Evolutionary conservation across 169 alveolate genomes (phyloP).

Genomic region (Amoebophrya sp.): DNA sequence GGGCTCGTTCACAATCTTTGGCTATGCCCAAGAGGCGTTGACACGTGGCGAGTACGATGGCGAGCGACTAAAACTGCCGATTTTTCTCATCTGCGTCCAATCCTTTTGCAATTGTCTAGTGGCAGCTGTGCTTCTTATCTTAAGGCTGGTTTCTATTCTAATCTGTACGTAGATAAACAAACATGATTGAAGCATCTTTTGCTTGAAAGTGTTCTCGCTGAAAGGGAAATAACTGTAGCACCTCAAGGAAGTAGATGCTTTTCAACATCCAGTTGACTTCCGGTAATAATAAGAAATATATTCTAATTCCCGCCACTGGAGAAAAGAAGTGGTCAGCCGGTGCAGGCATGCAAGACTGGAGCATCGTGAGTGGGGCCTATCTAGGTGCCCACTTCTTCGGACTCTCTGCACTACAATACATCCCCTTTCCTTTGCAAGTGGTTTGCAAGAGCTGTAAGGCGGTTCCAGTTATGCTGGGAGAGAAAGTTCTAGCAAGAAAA

Average conservation of each 20-base stretch:
- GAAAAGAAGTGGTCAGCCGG: slow-evolving; percentile 23
- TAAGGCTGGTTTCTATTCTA: too few species aligned
- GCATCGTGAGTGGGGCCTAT: slow-evolving; percentile 12
- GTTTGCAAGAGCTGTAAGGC: slow-evolving; percentile 26
- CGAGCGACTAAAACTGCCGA: not conserved
- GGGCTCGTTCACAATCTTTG: slow-evolving; percentile 27
- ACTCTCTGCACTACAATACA: slow-evolving; percentile 14
- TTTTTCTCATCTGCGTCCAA: not conserved
- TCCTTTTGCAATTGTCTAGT: not conserved
- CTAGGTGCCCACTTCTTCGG: slow-evolving; percentile 35
- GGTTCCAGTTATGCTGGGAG: slow-evolving; percentile 31
- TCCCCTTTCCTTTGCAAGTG: slow-evolving; percentile 30
- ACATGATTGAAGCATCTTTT: too few species aligned
- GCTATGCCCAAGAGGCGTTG: slow-evolving; percentile 27
- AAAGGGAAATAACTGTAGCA: too few species aligned
- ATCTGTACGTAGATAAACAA: too few species aligned
- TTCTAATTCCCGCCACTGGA: too few species aligned
- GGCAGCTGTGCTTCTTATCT: not conserved
- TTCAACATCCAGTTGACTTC: too few species aligned
- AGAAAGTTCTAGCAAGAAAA: not conserved
- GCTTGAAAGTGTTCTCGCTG: too few species aligned
- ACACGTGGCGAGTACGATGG: slow-evolving; percentile 34
- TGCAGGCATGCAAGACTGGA: slow-evolving; percentile 12
- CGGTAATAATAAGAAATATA: too few species aligned
- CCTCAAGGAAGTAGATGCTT: too few species aligned